Evolutionary conservation across 306 rosid genomes (phyloP), one percentile per base, ranked within the genome.

Genomic region (Comarum palustre): DNA sequence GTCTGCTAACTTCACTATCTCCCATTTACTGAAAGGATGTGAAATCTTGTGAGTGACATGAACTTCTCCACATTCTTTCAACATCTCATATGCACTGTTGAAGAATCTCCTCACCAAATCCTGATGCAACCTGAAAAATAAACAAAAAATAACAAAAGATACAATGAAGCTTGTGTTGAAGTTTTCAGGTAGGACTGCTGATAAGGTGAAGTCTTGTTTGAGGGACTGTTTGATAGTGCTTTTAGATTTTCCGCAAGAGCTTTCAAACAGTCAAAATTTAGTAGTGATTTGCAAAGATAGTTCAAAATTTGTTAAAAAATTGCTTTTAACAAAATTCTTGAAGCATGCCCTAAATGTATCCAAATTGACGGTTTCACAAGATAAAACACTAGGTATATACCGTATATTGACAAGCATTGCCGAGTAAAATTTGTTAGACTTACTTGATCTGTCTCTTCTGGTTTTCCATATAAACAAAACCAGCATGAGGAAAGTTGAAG

Each of bases 401-500:
- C 41, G 8, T 58, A 58, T 5, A 8, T 58, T 58, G 38, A 4
- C 19, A 29, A 27, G 39, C 29, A 9, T 58, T 5, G 3, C 36
- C 62, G 0, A 9, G 16, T 57, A 57, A 11, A 1, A 6, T 58
- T 58, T 29, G 6, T 29, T 5, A 59, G n/a, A 14, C 65, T 27
- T 59, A 27, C 38, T 27, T 29, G 38, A 59, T 59, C 32, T 59
- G 65, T 1, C n/a, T 13, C 11, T 27, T 59, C n/a, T 15, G n/a
- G 65, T 2, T 59, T 59, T 59, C 65, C 65, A 59, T 59, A 14
- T 27, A 59, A 27, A 27, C 0, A 24, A 60, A 60, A 0, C 66
- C 66, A 8, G 87, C 82, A 54, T 78, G 87, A 17, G 88, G 88
- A 32, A 84, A 87, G 61, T 82, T 82, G 29, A 73, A 87, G n/a